Evolutionary conservation across 129 eudicot species (phyloP), one percentile per base, ranked within the genome.

Genomic region (Pittosporum tobira): DNA sequence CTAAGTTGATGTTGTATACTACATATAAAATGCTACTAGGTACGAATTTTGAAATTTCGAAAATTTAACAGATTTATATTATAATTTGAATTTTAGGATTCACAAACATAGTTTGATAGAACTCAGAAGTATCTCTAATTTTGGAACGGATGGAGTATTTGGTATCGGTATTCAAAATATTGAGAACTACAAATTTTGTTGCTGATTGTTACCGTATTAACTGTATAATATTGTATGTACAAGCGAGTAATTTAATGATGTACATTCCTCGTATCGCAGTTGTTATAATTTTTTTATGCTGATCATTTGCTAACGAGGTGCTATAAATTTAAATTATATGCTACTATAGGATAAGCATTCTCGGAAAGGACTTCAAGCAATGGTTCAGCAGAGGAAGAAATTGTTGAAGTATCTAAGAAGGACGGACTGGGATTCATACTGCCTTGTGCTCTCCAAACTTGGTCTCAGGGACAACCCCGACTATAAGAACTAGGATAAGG

Each of bases 391-490:
- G 65, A 86, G 98, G 74, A 86, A 91, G 81, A 83, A 83, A 58
- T 69, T 91, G 70, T 48, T 86, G 75, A 91, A 83, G 69, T 91
- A 91, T 67, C 24, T 56, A 1, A 31, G 99, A 50, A 71, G 94
- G 69, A 91, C 94, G 1, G 96, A 91, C 68, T 91, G 94, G 94
- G 99, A 91, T 46, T 91, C 99, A 1, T 91, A 86, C 76, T 66
- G 88, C 78, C 70, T 81, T 58, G 89, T 88, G 75, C 94, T 90
- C n/a, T 77, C 94, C 24, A 88, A 76, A 62, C 95, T 90, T 27
- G 95, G 94, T 73, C 87, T 90, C 27, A 77, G 98, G 21, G 98
- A 90, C 69, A 78, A 81, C 59, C 76, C 89, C 0, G 94, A 75
- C 62, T 73, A 72, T 69, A 89, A 89, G 64, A 62, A 57, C n/a